phyloP scores from a whole-genome alignment of 768 basidiomycete genomes.

The Lentinula sp. region DNA sequence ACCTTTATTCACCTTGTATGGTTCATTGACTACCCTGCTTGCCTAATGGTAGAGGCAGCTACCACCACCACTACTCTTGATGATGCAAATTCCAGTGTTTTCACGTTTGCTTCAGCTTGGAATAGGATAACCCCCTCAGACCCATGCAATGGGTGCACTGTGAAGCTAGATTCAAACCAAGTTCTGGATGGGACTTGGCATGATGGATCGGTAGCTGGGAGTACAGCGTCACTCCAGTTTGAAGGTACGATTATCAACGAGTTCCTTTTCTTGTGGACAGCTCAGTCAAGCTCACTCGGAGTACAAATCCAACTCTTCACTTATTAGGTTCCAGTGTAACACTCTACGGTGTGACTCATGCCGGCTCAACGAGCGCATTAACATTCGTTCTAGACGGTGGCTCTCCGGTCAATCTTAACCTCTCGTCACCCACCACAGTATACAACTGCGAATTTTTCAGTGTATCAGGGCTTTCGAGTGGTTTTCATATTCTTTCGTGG shows the following conservation, averaged over 20 bases:
- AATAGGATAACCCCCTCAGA: neutral
- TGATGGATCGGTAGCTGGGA: neutral
- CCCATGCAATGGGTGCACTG: conserved; percentile 30
- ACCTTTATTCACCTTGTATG: conserved; percentile 20
- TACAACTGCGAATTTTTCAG: neutral
- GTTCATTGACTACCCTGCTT: conserved; percentile 22
- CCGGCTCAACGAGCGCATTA: neutral
- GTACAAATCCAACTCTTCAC: neutral
- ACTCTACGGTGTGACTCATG: neutral
- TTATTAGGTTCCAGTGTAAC: neutral
- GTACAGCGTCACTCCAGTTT: neutral
- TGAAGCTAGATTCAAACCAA: conserved; percentile 56
- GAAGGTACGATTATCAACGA: neutral
- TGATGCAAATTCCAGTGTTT: conserved; percentile 46
- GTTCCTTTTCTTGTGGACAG: neutral
- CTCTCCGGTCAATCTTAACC: neutral
- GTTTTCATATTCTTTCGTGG: neutral
- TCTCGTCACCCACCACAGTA: neutral
- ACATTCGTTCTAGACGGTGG: neutral
- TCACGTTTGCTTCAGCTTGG: conserved; percentile 27
- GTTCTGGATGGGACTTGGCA: conserved; percentile 24
- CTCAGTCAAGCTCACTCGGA: neutral
- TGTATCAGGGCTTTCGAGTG: neutral
- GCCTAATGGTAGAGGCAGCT: neutral
- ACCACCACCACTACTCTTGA: conserved; percentile 26